Evolutionary conservation across 495 filamentous ascomycete species (phyloP).

Genomic region (Pyronema domesticum): DNA sequence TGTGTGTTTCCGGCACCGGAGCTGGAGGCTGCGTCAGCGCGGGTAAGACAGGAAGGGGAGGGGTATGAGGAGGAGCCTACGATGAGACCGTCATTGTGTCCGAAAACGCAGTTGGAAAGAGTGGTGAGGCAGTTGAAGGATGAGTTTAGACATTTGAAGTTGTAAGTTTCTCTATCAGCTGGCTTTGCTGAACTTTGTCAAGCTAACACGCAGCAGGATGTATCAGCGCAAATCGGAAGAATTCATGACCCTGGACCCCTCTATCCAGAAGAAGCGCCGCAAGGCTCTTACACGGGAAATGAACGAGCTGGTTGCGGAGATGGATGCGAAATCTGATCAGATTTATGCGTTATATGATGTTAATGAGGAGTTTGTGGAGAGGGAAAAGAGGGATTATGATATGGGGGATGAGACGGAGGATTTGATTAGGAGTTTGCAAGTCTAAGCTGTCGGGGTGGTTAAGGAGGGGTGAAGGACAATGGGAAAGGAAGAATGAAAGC

Average conservation of each 20-base stretch:
- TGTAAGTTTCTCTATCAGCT: constrained; percentile 31
- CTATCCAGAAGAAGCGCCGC: constrained; percentile 49
- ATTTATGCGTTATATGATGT: constrained; percentile 83
- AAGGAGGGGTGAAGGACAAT: constrained; percentile 3
- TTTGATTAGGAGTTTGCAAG: background rate
- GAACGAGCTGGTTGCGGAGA: constrained; percentile 40
- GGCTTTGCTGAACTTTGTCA: background rate
- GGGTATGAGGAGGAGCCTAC: constrained; percentile 20
- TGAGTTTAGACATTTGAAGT: constrained; percentile 64
- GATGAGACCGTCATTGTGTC: constrained; percentile 16
- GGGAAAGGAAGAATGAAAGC: background rate
- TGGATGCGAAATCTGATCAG: constrained; percentile 69
- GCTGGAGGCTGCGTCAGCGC: constrained; percentile 12
- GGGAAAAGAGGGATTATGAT: background rate
- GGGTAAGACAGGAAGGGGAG: background rate
- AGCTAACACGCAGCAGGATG: constrained; percentile 3
- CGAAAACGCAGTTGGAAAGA: constrained; percentile 19
- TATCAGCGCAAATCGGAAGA: constrained; percentile 21
- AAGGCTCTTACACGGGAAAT: constrained; percentile 47
- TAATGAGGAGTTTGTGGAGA: constrained; percentile 39
- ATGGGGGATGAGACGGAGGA: constrained; percentile 1
- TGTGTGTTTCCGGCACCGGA: constrained; percentile 17
- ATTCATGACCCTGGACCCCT: constrained; percentile 45
- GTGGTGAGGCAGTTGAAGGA: constrained; percentile 40
- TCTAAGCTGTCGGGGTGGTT: constrained; percentile 3